phyloP scores from a whole-genome alignment of 495 filamentous ascomycete genomes.

The Pseudevernia furfuracea region DNA sequence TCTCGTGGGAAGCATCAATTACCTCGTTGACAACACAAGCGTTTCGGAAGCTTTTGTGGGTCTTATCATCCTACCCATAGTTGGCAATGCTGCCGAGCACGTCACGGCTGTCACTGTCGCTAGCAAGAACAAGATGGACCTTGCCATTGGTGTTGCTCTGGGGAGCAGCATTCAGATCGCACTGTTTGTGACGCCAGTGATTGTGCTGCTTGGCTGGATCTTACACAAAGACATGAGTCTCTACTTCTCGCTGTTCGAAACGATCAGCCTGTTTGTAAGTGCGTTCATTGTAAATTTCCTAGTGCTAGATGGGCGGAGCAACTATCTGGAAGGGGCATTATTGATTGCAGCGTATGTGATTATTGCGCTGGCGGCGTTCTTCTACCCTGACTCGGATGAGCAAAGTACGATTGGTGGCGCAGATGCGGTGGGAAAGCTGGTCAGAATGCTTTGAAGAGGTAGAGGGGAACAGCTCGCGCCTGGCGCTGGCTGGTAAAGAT shows the following conservation, averaged over 20 bases:
- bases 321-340: constrained; percentile 81
- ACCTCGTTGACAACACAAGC: constrained; percentile 54
- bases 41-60: constrained; percentile 78
- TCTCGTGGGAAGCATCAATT: constrained; percentile 71
- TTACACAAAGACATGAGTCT: constrained; percentile 76
- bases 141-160: constrained; percentile 83
- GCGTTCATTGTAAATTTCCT: constrained; percentile 83
- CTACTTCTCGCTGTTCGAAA: constrained; percentile 91
- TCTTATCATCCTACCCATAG: constrained; percentile 81
- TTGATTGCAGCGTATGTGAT: constrained; percentile 79
- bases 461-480: constrained; percentile 35
- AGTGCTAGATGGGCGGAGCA: constrained; percentile 77
- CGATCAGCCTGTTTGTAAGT: constrained; percentile 74
- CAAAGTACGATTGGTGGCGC: constrained; percentile 37
- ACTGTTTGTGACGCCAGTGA: constrained; percentile 79
- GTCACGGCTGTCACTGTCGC: constrained; percentile 84
- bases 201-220: constrained; percentile 84
- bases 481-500: neutral
- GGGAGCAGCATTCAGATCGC: constrained; percentile 85
- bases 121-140: constrained; percentile 93
- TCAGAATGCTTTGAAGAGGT: constrained; percentile 50
- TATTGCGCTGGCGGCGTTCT: constrained; percentile 60
- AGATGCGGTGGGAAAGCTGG: constrained; percentile 43
- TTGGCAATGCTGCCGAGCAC: constrained; percentile 89
- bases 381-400: constrained; percentile 48